phyloP scores from a whole-genome alignment of 2,329 filamentous ascomycete species.

The Nakataea oryzae region DNA sequence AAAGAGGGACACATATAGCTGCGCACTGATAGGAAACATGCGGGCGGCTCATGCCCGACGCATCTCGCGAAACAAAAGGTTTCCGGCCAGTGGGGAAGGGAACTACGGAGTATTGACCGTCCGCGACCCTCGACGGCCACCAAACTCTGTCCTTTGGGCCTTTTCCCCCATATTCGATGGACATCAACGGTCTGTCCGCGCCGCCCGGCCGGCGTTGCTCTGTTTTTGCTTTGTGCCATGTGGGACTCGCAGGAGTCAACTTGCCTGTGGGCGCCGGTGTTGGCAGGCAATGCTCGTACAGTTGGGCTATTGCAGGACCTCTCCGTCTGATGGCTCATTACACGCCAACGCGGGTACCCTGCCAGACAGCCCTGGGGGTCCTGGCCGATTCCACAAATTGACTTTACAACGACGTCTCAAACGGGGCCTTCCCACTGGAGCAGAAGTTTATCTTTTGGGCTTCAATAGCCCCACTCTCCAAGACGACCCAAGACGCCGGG shows the following conservation, averaged over 20 bases:
- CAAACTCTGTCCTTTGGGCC: no score
- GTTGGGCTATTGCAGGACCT: not conserved
- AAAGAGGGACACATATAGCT: not conserved
- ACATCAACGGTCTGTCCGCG: no score
- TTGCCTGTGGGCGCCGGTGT: not conserved
- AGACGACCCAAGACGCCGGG: not conserved
- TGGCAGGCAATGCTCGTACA: not conserved
- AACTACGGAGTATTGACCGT: no score
- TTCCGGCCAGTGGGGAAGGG: no score
- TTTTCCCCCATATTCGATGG: no score
- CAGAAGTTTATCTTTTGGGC: not conserved
- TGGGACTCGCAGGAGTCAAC: not conserved
- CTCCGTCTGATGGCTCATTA: not conserved
- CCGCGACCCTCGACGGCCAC: no score
- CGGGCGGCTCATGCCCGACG: no score
- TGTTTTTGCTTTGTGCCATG: not conserved
- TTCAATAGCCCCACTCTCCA: not conserved
- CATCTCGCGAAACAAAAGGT: no score
- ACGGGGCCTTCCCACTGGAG: not conserved
- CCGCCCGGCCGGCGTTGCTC: not conserved
- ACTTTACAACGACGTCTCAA: not conserved
- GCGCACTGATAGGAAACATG: not conserved
- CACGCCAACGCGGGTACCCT: not conserved
- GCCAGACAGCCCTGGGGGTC: not conserved
- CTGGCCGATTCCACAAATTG: not conserved